Conservation (phyloP, 495 filamentous ascomycete genomes). For the Patellaria atrata region DNA sequence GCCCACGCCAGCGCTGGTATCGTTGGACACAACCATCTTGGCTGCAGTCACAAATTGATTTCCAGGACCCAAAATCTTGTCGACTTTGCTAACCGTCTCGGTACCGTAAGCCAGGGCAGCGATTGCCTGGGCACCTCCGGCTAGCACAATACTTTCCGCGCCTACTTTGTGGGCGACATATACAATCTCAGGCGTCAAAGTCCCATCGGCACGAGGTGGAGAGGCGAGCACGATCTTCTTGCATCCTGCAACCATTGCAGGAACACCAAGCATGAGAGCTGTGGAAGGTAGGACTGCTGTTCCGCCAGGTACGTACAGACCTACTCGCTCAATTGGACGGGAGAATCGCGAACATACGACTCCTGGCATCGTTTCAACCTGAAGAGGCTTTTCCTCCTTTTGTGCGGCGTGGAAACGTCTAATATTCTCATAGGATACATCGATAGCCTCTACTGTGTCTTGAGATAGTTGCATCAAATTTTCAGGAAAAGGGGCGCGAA, state of each 20-base stretch:
- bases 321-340: slow-evolving; percentile 82
- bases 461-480: slow-evolving; percentile 68
- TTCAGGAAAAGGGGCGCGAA: slow-evolving; percentile 73
- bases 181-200: slow-evolving; percentile 88
- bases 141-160: slow-evolving; percentile 85
- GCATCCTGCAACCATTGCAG: slow-evolving; percentile 96
- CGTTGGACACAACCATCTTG: slow-evolving; percentile 95
- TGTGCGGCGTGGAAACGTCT: slow-evolving; percentile 85
- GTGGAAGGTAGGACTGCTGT: slow-evolving; percentile 93
- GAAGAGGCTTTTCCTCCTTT: slow-evolving; percentile 58
- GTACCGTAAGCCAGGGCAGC: slow-evolving; percentile 79
- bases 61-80: slow-evolving; percentile 95
- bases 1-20: slow-evolving; percentile 82
- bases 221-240: slow-evolving; percentile 86
- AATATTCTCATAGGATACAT: slow-evolving; percentile 87
- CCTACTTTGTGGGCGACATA: slow-evolving; percentile 97
- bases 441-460: slow-evolving; percentile 81
- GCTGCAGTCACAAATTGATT: slow-evolving; percentile 98
- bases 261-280: slow-evolving; percentile 93
- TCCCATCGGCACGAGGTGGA: slow-evolving; percentile 78
- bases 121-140: slow-evolving; percentile 92
- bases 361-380: slow-evolving; percentile 94
- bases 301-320: slow-evolving; percentile 87
- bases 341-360: slow-evolving; percentile 89
- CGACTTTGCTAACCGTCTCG: slow-evolving; percentile 77